A percentile compares a stretch with the other conserved stretches of the same genome.
phyloP scores from a whole-genome alignment of 139 green algal species.

The Nannochloris sp. region DNA sequence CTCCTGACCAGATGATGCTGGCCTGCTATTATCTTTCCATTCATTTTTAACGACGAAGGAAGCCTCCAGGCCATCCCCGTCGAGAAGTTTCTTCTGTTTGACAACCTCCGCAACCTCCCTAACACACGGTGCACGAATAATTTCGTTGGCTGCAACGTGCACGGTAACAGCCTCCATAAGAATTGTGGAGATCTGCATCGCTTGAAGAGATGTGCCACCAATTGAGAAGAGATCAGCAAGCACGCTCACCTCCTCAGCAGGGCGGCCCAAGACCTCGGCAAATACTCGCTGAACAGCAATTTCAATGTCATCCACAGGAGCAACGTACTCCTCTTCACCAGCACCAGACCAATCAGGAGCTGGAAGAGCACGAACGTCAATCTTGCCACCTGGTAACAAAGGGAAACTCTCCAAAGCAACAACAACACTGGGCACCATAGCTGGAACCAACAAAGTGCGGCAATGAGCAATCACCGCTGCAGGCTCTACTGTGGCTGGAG shows the following conservation, averaged over 20 bases:
- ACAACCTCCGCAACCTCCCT: background rate
- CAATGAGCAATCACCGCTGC: background rate
- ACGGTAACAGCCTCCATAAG: background rate
- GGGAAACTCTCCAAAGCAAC: slow-evolving; percentile 17
- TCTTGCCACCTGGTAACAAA: slow-evolving; percentile 10
- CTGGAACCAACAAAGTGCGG: background rate
- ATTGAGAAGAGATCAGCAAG: background rate
- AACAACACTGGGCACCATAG: slow-evolving; percentile 23
- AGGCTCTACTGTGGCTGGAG: background rate
- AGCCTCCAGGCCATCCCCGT: background rate
- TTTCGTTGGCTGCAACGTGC: background rate
- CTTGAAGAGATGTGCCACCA: background rate
- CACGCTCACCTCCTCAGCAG: background rate
- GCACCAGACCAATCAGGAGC: background rate
- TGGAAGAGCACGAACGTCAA: background rate
- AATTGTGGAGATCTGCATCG: background rate
- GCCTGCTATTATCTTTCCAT: background rate
- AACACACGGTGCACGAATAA: background rate
- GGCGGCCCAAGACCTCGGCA: background rate
- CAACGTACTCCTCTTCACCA: slow-evolving; percentile 3
- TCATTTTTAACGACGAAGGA: too few relatives aligned
- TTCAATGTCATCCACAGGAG: slow-evolving; percentile 1
- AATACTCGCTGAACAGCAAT: background rate
- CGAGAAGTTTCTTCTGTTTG: background rate
- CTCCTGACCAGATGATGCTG: background rate